Base-by-base conservation (phyloP, 805 yeast species). In the Maudiozyma pseudohumilis region DNA sequence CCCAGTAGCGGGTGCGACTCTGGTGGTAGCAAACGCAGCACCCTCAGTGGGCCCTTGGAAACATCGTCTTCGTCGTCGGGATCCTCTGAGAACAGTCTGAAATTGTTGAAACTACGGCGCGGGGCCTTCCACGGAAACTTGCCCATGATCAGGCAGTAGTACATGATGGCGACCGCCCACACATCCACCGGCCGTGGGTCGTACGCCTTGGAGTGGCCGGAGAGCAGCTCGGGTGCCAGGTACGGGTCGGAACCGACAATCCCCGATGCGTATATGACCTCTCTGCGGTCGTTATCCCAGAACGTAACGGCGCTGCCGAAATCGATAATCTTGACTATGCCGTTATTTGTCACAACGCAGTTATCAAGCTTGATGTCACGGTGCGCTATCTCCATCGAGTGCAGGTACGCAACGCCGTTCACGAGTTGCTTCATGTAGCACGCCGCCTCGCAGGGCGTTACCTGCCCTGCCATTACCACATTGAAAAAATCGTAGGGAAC, bases 121-220 rank as follows among this genome's bases (percentile, higher is more conserved):
- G 96, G 96, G 2, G 88, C 73, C 56, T 86, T 86, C 98, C 98
- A 89, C 1, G 98, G 97, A 61, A 89, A 89, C 42, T 95, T 64
- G 47, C 81, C 74, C 47, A 88, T 64, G 2, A 80, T 68, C 88
- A 87, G 83, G 62, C 97, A 88, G 57, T 95, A 86, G 55, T 72
- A 89, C 37, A 92, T 85, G 21, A 89, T 84, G 0, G 95, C 97
- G 37, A 85, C 66, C 1, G 95, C 84, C 98, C 98, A 89, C 17
- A 88, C 74, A 56, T 89, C 98, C 2, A 79, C 85, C 5, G 80
- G 77, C 36, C 92, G 73, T 15, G 96, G 92, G 57, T 89, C 96
- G 58, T 89, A 89, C 0, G 47, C 28, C 4, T 44, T 31, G 37
- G 63, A 62, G 24, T 38, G 32, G 12, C 36, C 32, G 3, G 40